These are phyloP conservation scores for Mychonastes homosphaera DNA, from an alignment of 139 green algal genomes.

Conservation along the genomic window DNA sequence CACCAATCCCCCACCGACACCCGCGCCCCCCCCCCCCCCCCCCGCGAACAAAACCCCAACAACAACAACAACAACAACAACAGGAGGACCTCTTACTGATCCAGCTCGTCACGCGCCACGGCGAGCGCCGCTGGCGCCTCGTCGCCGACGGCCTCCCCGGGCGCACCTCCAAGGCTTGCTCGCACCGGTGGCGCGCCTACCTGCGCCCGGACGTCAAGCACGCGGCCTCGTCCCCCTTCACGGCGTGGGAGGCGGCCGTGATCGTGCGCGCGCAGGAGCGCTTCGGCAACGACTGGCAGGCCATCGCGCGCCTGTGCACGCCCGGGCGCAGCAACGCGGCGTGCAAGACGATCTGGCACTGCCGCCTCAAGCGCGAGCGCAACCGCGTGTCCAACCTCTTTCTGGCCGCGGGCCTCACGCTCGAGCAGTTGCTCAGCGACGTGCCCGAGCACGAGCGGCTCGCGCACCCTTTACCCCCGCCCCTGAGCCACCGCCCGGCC, in stretches of 20 bases:
- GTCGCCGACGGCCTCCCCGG: constrained; percentile 14
- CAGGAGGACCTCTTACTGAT: constrained; percentile 21
- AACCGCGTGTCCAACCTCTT: constrained; percentile 9
- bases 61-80: too few relatives aligned
- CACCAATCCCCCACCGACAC: too few relatives aligned
- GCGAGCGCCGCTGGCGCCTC: constrained; percentile 18
- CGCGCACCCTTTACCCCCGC: too few relatives aligned
- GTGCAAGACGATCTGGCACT: constrained; percentile 24
- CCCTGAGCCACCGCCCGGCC: too few relatives aligned
- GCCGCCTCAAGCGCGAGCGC: constrained; percentile 13
- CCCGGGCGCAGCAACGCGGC: constrained; percentile 25
- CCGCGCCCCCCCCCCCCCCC: too few relatives aligned
- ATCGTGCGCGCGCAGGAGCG: constrained; percentile 17
- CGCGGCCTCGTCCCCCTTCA: constrained; percentile 16
- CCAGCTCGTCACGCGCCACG: constrained; percentile 7
- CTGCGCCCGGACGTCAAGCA: constrained; percentile 23
- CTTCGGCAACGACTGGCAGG: constrained; percentile 22
- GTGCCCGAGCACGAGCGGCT: constrained; percentile 7
- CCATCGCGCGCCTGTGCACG: constrained; percentile 17
- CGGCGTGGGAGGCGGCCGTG: constrained; percentile 19
- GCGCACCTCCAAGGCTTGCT: constrained; percentile 21
- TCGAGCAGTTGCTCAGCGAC: constrained; percentile 17
- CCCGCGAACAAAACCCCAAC: too few relatives aligned
- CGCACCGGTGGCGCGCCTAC: constrained; percentile 23
- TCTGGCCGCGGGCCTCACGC: not conserved